Conservation (phyloP, 352 stramenopile genomes). For the Aphanomyces invadans region DNA sequence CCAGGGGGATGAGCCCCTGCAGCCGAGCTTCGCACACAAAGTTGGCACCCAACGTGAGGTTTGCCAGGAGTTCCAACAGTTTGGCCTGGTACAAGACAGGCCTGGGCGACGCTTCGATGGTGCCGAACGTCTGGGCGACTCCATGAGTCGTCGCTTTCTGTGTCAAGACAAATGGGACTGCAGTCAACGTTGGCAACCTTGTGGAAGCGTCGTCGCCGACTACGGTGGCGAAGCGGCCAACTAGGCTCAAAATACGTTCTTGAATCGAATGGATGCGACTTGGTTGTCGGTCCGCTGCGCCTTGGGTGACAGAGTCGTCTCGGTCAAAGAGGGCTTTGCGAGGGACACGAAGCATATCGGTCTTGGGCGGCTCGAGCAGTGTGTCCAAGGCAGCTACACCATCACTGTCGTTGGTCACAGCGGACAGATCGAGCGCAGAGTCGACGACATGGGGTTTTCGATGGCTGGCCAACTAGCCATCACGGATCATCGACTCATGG, state of each 20-base stretch:
- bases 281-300: no score
- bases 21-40: constrained; percentile 18
- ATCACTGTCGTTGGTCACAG: not conserved
- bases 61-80: constrained; percentile 7
- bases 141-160: not conserved
- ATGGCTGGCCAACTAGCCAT: not conserved
- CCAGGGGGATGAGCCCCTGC: constrained; percentile 5
- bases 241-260: not conserved
- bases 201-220: not conserved
- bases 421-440: not conserved
- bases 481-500: not conserved
- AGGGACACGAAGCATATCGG: not conserved
- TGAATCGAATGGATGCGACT: not conserved
- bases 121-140: not conserved
- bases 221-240: not conserved
- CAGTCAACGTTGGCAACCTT: not conserved
- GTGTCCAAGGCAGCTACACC: not conserved
- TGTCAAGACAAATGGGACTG: not conserved
- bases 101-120: not conserved
- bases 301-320: no score
- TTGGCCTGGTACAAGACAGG: constrained; percentile 9
- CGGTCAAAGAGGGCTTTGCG: not conserved
- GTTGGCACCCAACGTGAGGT: constrained; percentile 3
- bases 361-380: not conserved
- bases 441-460: not conserved